phyloP scores from a whole-genome alignment of 257 asterid species.

The Coffea eugenioides region DNA sequence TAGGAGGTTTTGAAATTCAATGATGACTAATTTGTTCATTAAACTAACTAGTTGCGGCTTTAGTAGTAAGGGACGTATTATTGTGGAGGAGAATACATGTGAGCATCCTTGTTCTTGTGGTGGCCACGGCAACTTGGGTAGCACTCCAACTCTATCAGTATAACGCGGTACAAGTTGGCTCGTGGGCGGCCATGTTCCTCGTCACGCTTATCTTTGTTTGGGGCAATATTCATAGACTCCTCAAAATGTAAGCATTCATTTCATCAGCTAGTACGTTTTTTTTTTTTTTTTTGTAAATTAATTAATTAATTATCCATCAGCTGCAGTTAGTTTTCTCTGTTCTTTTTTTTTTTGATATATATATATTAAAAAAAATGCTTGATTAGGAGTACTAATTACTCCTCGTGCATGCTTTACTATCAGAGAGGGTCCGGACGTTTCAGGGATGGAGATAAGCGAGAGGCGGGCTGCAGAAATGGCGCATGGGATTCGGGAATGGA shows the following conservation, averaged over 20 bases:
- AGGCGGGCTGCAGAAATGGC: constrained; percentile 36
- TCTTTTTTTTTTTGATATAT: too few species aligned
- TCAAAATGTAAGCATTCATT: constrained; percentile 49
- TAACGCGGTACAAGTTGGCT: constrained; percentile 40
- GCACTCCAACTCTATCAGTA: constrained; percentile 46
- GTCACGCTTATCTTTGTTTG: constrained; percentile 40
- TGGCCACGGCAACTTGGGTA: constrained; percentile 47
- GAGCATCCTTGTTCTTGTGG: constrained; percentile 30
- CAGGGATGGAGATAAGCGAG: constrained; percentile 52
- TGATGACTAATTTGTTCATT: neutral
- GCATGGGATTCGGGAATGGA: constrained; percentile 17
- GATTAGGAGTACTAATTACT: too few species aligned
- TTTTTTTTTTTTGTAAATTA: too few species aligned
- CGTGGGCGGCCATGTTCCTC: constrained; percentile 48
- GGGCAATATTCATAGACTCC: constrained; percentile 47
- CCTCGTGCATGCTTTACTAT: too few species aligned
- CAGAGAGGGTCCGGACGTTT: constrained; percentile 56
- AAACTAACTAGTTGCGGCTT: constrained; percentile 29
- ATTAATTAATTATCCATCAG: neutral
- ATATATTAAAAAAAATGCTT: too few species aligned
- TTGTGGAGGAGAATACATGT: constrained; percentile 56
- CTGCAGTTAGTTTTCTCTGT: too few species aligned
- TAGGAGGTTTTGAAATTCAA: neutral
- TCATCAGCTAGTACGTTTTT: too few species aligned
- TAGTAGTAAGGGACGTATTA: constrained; percentile 37